A percentile compares a stretch with the other conserved stretches of the same genome.
phyloP scores from a whole-genome alignment of 306 rosid genomes.

The Echinosophora koreensis region DNA sequence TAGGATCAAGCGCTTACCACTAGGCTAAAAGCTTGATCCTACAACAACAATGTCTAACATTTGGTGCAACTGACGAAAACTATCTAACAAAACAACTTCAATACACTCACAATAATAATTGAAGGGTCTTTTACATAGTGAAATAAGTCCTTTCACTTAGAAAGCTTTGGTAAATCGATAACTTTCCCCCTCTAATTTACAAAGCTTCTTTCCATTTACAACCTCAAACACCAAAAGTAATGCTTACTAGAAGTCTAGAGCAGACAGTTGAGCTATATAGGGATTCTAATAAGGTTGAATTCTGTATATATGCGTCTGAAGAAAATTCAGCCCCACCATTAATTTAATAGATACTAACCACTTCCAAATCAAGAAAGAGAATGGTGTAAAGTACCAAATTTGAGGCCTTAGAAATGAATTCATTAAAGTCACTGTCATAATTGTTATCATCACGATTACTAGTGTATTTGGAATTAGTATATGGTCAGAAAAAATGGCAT shows the following conservation, averaged over 20 bases:
- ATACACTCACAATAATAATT: constrained; percentile 5
- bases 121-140: constrained; percentile 26
- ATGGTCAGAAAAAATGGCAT: background rate
- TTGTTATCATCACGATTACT: background rate
- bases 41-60: constrained; percentile 25
- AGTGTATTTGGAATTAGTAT: background rate
- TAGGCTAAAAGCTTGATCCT: no score
- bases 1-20: no score
- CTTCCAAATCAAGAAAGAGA: constrained; percentile 3
- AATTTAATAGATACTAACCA: constrained; percentile 10
- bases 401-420: background rate
- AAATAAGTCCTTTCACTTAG: constrained; percentile 1
- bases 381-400: background rate
- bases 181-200: background rate
- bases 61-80: constrained; percentile 13
- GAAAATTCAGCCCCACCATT: background rate
- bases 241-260: background rate
- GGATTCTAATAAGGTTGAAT: constrained; percentile 21
- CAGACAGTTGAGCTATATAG: background rate
- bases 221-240: constrained; percentile 7
- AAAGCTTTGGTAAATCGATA: background rate
- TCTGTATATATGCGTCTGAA: background rate
- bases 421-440: background rate
- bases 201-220: background rate
- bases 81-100: constrained; percentile 8